phyloP scores from a whole-genome alignment of 2,329 filamentous ascomycete genomes.

The Pseudogymnoascus sp. region DNA sequence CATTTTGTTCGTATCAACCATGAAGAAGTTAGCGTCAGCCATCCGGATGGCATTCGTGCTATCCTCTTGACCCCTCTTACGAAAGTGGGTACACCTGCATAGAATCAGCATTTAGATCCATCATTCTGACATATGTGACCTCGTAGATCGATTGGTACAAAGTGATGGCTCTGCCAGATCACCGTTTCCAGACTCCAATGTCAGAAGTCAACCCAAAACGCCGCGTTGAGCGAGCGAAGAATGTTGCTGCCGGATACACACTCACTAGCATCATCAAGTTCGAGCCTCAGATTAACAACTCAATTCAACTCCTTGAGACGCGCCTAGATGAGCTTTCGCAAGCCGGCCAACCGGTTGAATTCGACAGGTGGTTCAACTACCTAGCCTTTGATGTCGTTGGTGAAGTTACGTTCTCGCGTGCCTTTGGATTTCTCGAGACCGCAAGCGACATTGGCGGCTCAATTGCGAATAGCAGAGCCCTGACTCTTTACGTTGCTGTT shows the following conservation, averaged over 20 bases:
- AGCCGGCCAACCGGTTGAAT: constrained; percentile 20
- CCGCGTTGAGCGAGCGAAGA: constrained; percentile 30
- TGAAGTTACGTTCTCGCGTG: constrained; percentile 23
- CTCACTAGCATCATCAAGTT: constrained; percentile 26
- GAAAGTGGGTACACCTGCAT: constrained; percentile 24
- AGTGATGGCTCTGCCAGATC: constrained; percentile 34
- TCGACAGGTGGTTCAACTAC: constrained; percentile 13
- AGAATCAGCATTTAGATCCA: neutral
- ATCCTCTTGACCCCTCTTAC: constrained; percentile 30
- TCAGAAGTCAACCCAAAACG: constrained; percentile 31
- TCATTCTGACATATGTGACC: neutral
- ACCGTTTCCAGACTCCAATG: constrained; percentile 35
- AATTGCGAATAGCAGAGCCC: constrained; percentile 29
- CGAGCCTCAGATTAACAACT: constrained; percentile 24
- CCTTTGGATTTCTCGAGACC: constrained; percentile 24
- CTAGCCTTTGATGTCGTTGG: constrained; percentile 28
- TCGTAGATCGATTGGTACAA: constrained; percentile 13
- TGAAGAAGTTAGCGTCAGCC: constrained; percentile 38
- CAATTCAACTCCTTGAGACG: constrained; percentile 25
- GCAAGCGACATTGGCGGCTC: constrained; percentile 30
- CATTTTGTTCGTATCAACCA: constrained; percentile 38
- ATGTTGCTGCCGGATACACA: constrained; percentile 29
- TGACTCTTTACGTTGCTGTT: constrained; percentile 29
- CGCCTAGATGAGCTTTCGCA: constrained; percentile 25
- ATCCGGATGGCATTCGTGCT: constrained; percentile 34